Evolutionary conservation across 177 flowering plant genomes (phyloP).

Genomic region (Vitis hybrid): DNA sequence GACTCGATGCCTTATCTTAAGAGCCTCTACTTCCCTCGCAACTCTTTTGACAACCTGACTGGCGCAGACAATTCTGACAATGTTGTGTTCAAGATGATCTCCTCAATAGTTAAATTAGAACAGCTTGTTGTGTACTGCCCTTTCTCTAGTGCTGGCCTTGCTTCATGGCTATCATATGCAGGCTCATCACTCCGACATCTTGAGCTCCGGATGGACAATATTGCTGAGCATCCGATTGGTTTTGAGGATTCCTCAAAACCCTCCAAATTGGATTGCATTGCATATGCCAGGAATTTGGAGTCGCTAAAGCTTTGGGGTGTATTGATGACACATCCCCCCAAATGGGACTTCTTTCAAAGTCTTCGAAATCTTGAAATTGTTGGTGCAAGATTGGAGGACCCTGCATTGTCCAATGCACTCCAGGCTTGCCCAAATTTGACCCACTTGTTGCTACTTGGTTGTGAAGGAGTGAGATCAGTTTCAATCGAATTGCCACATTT

Average conservation of each 20-base stretch:
- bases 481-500: conserved; percentile 56
- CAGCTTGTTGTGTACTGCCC: conserved; percentile 79
- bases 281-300: conserved; percentile 49
- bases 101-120: conserved; percentile 41
- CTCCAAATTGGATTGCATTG: conserved; percentile 59
- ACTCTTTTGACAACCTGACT: conserved; percentile 49
- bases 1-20: conserved; percentile 50
- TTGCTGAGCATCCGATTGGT: conserved; percentile 28
- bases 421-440: conserved; percentile 70
- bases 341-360: conserved; percentile 58
- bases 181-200: conserved; percentile 52
- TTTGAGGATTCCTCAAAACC: conserved; percentile 22
- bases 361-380: conserved; percentile 70
- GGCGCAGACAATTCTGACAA: conserved; percentile 36
- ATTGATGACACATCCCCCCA: conserved; percentile 53
- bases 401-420: conserved; percentile 49
- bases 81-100: conserved; percentile 46
- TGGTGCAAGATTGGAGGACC: conserved; percentile 69
- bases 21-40: conserved; percentile 73
- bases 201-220: conserved; percentile 82
- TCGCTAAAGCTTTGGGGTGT: conserved; percentile 86
- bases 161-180: conserved; percentile 53
- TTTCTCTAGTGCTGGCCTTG: conserved; percentile 57
- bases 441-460: conserved; percentile 61
- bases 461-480: conserved; percentile 64